Evolutionary conservation across 2,329 filamentous ascomycete species (phyloP).

Genomic region (Aspergillus fumigatiaffinis): DNA sequence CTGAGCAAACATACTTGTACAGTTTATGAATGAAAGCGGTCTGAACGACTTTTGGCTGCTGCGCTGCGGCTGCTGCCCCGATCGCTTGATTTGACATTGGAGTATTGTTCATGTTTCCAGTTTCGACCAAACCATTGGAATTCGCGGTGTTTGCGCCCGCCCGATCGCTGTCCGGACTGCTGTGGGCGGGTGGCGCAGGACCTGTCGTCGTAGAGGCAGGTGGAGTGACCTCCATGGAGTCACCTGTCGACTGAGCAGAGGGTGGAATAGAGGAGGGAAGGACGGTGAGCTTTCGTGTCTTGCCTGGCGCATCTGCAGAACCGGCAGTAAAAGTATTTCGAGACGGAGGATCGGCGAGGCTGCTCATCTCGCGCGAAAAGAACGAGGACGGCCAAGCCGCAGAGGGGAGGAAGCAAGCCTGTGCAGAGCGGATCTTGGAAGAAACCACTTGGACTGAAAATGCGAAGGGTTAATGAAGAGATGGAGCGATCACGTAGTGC

Average conservation of each 20-base stretch:
- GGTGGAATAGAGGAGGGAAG: constrained; percentile 46
- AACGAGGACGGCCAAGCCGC: constrained; percentile 12
- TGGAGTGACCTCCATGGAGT: constrained; percentile 55
- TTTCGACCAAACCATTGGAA: constrained; percentile 32
- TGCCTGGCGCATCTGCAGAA: constrained; percentile 37
- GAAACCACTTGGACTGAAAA: neutral
- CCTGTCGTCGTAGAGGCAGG: constrained; percentile 43
- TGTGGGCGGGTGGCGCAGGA: constrained; percentile 44
- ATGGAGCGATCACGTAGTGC: constrained; percentile 9
- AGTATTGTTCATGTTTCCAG: constrained; percentile 25
- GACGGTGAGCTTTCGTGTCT: constrained; percentile 51
- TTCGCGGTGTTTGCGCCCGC: constrained; percentile 27
- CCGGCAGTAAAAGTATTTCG: constrained; percentile 45
- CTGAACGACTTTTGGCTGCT: constrained; percentile 96
- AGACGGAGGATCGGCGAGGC: constrained; percentile 38
- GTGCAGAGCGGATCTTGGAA: constrained; percentile 2
- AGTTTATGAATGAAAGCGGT: constrained; percentile 99
- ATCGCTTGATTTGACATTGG: constrained; percentile 29
- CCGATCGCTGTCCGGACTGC: constrained; percentile 48
- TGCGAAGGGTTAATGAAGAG: constrained; percentile 8
- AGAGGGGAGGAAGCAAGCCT: constrained; percentile 7
- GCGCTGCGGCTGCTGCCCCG: constrained; percentile 55
- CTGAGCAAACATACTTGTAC: constrained; percentile 70
- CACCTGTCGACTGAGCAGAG: constrained; percentile 41
- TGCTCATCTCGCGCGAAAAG: constrained; percentile 34